Evolutionary conservation across 768 basidiomycete genomes (phyloP), one percentile per base, ranked within the genome.

Genomic region (Amanita brunnescens): DNA sequence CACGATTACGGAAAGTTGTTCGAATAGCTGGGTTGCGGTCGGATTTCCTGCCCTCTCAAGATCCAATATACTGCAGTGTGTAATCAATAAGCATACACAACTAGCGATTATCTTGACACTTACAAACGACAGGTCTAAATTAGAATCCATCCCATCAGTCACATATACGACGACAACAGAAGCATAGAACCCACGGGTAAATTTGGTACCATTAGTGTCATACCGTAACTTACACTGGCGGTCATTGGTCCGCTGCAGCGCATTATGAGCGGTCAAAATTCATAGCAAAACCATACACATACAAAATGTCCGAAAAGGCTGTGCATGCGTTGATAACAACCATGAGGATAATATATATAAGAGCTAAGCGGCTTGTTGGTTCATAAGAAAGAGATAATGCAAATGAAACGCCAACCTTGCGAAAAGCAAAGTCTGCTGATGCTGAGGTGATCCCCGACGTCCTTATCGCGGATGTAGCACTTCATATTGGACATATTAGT

Each of bases 1-100:
- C 58, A 62, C 4, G 67, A 67, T 23, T 67, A 33, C 32, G 10
- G 37, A 38, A 14, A 38, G 13, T n/a, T 38, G 37, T n/a, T 38
- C 37, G 14, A 18, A 38, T 18, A 38, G 16, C 37, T 38, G 14
- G n/a, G 7, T n/a, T 38, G 2, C 37, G 6, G 37, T 38, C 2
- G 37, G 37, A n/a, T 38, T n/a, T n/a, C 7, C n/a, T 18, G 13
- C 12, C 16, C 16, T 38, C 16, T n/a, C 16, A n/a, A 38, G 37
- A 6, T 38, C 37, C 37, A 38, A 38, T 10, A 38, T 38, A n/a
- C 37, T 38, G 16, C 10, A 2, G n/a, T 13, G n/a, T 6, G 13
- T 10, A 38, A 38, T 38, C 2, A n/a, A 38, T n/a, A n/a, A n/a
- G n/a, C n/a, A 38, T 16, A 14, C 13, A 38, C 7, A 7, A 13